Evolutionary conservation across 306 rosid species (phyloP).

Genomic region (Dryas octopetala): DNA sequence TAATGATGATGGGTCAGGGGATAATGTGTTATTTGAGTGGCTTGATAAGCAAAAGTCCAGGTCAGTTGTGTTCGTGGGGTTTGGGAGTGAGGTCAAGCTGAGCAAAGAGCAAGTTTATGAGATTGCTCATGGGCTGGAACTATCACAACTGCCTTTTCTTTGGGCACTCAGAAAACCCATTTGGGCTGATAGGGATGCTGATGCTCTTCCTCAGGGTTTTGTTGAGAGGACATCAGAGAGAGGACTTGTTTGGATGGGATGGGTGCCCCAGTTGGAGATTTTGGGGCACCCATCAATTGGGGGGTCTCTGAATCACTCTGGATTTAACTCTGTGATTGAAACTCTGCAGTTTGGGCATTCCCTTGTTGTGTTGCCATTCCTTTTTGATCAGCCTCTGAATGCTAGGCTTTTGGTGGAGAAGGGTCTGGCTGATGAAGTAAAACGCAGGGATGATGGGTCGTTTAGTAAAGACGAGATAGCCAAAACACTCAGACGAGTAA

Average conservation of each 20-base stretch:
- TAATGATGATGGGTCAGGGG: not conserved
- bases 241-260: constrained; percentile 31
- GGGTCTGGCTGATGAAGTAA: constrained; percentile 38
- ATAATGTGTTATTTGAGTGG: constrained; percentile 36
- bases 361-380: constrained; percentile 41
- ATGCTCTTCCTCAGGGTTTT: constrained; percentile 32
- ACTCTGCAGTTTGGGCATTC: constrained; percentile 37
- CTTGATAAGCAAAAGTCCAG: constrained; percentile 35
- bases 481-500: constrained; percentile 27
- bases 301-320: constrained; percentile 44
- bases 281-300: constrained; percentile 42
- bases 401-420: constrained; percentile 41
- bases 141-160: constrained; percentile 38
- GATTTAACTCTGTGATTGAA: constrained; percentile 49
- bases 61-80: constrained; percentile 45
- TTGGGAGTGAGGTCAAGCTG: constrained; percentile 46
- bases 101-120: constrained; percentile 36
- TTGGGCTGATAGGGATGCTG: constrained; percentile 30
- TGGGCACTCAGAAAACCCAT: constrained; percentile 40
- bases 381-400: constrained; percentile 41
- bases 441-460: constrained; percentile 40
- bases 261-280: constrained; percentile 46
- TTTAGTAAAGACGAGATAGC: constrained; percentile 36
- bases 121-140: constrained; percentile 49
- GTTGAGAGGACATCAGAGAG: constrained; percentile 20